Conservation (phyloP, 805 yeast genomes). For the Ogataea zsoltii region DNA sequence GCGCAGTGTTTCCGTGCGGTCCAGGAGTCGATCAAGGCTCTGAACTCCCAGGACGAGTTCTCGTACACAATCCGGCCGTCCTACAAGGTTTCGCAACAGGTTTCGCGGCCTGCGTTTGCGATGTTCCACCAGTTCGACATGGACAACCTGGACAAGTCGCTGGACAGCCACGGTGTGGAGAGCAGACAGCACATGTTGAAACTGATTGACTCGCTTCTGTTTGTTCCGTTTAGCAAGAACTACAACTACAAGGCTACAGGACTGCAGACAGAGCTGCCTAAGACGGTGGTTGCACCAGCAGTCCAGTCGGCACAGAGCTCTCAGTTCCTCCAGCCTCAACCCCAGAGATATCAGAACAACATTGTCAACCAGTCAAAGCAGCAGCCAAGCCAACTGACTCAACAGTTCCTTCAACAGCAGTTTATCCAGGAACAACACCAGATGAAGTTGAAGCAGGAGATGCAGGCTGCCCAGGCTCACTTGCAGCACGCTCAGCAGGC, state of each 20-base stretch:
- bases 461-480: constrained; percentile 26
- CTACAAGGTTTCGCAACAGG: constrained; percentile 14
- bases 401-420: constrained; percentile 33
- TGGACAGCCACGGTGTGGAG: constrained; percentile 17
- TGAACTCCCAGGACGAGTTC: constrained; percentile 26
- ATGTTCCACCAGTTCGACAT: constrained; percentile 28
- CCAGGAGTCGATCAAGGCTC: constrained; percentile 27
- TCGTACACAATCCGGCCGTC: constrained; percentile 29
- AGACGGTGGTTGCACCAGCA: constrained; percentile 4
- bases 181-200: constrained; percentile 26
- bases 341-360: constrained; percentile 27
- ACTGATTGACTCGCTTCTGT: constrained; percentile 34
- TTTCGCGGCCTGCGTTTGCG: constrained; percentile 13
- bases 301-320: constrained; percentile 20
- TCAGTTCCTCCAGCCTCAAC: constrained; percentile 34
- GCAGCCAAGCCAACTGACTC: constrained; percentile 31
- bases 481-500: constrained; percentile 13
- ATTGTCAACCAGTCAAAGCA: constrained; percentile 24
- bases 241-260: constrained; percentile 28
- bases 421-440: constrained; percentile 35
- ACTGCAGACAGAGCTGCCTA: constrained; percentile 6
- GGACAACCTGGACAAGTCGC: constrained; percentile 15
- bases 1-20: constrained; percentile 27
- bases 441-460: constrained; percentile 16
- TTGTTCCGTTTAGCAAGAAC: constrained; percentile 35